Conservation (phyloP, 1,284 basidiomycete species). For the Microbotryum silenes-acaulis region DNA sequence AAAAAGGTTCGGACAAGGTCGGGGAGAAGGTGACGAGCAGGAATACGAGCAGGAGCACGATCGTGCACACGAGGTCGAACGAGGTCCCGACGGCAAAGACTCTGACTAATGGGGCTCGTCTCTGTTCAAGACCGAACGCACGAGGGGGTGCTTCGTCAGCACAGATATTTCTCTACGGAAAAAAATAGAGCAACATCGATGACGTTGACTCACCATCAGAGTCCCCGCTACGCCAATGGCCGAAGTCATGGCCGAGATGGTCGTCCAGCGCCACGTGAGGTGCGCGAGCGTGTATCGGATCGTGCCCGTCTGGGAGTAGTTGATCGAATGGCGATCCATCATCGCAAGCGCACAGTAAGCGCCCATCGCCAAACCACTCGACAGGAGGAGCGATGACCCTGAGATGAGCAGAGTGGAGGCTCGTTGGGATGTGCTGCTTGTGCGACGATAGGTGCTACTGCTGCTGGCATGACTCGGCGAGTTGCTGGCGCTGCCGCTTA, state of each 20-base stretch:
- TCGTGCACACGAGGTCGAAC: conserved; percentile 17
- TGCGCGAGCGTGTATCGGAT: conserved; percentile 15
- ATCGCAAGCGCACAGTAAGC: neutral
- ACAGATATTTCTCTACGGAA: too few species aligned
- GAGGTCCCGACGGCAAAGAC: conserved; percentile 24
- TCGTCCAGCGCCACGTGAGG: conserved; percentile 9
- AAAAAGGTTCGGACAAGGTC: conserved; percentile 13
- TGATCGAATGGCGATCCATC: neutral
- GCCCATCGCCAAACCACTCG: conserved; percentile 5
- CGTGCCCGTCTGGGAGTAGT: conserved; percentile 11
- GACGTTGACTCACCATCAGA: conserved; percentile 5
- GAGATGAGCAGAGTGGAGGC: conserved; percentile 8
- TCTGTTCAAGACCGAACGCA: too few species aligned
- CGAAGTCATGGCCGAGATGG: conserved; percentile 7
- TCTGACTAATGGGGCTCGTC: conserved; percentile 5
- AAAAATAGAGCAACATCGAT: too few species aligned
- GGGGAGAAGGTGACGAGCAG: conserved; percentile 18
- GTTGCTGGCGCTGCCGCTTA: too few species aligned
- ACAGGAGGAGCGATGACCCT: conserved; percentile 7
- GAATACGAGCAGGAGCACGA: conserved; percentile 15
- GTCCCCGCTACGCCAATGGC: conserved; percentile 13
- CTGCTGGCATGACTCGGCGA: too few species aligned
- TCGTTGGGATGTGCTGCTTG: neutral
- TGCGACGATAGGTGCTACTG: neutral
- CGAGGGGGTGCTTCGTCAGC: too few species aligned